Conservation (phyloP, 768 basidiomycete species). For the Amanita exitialis region DNA sequence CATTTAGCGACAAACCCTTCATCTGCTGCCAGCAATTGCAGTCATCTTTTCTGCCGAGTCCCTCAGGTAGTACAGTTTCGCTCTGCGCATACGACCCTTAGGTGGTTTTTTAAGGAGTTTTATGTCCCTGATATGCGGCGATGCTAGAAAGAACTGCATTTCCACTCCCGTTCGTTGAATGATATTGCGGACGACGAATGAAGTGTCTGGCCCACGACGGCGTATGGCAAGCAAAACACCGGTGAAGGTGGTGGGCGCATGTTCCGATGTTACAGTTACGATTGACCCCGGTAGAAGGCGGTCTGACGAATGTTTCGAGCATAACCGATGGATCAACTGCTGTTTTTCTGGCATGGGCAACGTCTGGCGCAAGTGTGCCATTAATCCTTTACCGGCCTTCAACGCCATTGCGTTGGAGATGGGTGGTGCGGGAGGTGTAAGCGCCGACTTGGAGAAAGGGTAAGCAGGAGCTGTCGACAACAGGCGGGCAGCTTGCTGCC, state of each 20-base stretch:
- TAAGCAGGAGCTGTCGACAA: constrained; percentile 44
- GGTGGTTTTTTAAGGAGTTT: constrained; percentile 63
- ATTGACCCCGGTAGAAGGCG: constrained; percentile 81
- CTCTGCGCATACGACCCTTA: constrained; percentile 55
- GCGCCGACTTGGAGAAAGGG: constrained; percentile 65
- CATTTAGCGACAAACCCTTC: not conserved
- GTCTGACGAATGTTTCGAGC: constrained; percentile 58
- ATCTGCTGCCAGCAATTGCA: constrained; percentile 32
- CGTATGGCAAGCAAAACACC: constrained; percentile 82
- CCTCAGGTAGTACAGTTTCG: constrained; percentile 77
- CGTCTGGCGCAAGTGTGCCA: constrained; percentile 60
- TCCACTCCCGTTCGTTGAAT: constrained; percentile 89
- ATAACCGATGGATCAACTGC: constrained; percentile 54
- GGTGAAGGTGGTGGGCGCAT: constrained; percentile 77
- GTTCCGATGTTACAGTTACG: constrained; percentile 64
- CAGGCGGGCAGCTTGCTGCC: constrained; percentile 16
- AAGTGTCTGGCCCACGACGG: constrained; percentile 77
- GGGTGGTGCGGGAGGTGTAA: constrained; percentile 37
- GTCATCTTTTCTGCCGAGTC: constrained; percentile 83
- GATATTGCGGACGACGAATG: constrained; percentile 84
- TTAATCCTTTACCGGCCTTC: constrained; percentile 64
- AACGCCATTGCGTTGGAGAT: constrained; percentile 35
- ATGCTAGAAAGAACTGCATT: constrained; percentile 82
- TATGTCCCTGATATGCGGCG: constrained; percentile 83
- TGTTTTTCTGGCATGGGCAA: constrained; percentile 63